Base-by-base conservation (phyloP, 768 basidiomycete genomes). In the Infundibulicybe gibba region DNA sequence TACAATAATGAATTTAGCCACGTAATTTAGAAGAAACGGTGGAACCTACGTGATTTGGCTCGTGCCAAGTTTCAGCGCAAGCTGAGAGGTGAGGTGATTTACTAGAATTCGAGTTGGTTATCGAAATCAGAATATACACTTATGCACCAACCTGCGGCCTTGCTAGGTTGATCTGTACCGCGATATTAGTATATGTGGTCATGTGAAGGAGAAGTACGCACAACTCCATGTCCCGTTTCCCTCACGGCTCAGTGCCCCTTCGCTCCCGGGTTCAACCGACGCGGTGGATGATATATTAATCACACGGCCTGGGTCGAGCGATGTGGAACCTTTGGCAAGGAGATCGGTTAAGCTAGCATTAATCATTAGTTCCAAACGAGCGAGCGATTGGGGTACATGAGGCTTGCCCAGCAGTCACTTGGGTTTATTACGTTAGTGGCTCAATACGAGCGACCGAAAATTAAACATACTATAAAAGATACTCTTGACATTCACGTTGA, bases 401-500 rank as follows among this genome's bases (percentile, higher is more conserved):
- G 16, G 46, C 69, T 44, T 52, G 76, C 75, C 76, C 76, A 43
- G 70, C 66, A 16, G 81, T 83, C 69, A 81, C 81, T 83, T 51
- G 41, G 33, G 21, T n/a, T n/a, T n/a, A n/a, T n/a, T n/a, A n/a
- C n/a, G n/a, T n/a, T n/a, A n/a, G n/a, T n/a, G n/a, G n/a, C n/a
- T n/a, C n/a, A n/a, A n/a, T n/a, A n/a, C n/a, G n/a, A n/a, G n/a
- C n/a, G n/a, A n/a, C n/a, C n/a, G 44, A 16, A 10, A 48, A 15
- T 8, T 2, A 62, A 25, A 25, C 83, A 49, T 51, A 90, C 87
- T 72, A 66, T 91, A 94, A 56, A 89, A 93, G 37, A 87, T 71
- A 49, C 82, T 81, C 69, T 93, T 94, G 43, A 94, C 89, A 58
- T 94, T 94, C 32, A 92, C 79, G 16, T 80, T 78, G 61, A 92